Percentiles rank a stretch among this genome's conserved stretches.
These are phyloP conservation scores for Pilaira anomala DNA, from an alignment of 192 early-diverging fungal species.

Conservation along the genomic window DNA sequence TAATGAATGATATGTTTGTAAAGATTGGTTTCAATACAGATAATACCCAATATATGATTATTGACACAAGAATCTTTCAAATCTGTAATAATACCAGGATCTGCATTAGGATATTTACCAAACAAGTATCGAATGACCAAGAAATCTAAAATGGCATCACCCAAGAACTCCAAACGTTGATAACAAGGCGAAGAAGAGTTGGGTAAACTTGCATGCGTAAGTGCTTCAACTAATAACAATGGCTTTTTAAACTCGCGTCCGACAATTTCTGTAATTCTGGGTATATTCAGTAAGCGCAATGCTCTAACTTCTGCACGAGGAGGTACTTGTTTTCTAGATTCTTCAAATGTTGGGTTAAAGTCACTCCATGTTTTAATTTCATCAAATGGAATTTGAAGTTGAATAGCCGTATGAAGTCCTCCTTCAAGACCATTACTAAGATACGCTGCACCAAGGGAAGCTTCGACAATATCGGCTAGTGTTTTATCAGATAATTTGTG, in stretches of 20 bases:
- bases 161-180: slow-evolving; percentile 89
- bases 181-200: slow-evolving; percentile 64
- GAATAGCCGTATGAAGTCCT: slow-evolving; percentile 53
- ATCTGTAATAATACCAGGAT: slow-evolving; percentile 77
- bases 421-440: slow-evolving; percentile 52
- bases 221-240: slow-evolving; percentile 66
- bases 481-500: slow-evolving; percentile 78
- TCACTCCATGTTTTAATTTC: slow-evolving; percentile 50
- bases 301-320: slow-evolving; percentile 24
- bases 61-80: slow-evolving; percentile 84
- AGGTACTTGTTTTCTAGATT: slow-evolving; percentile 21
- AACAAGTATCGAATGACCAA: slow-evolving; percentile 73
- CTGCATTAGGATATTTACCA: slow-evolving; percentile 57
- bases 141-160: slow-evolving; percentile 80
- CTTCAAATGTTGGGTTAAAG: slow-evolving; percentile 35
- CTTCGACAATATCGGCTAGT: slow-evolving; percentile 83
- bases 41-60: slow-evolving; percentile 78
- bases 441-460: slow-evolving; percentile 74
- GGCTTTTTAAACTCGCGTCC: slow-evolving; percentile 72
- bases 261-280: slow-evolving; percentile 37
- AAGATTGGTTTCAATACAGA: slow-evolving; percentile 62
- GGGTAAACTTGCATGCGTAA: slow-evolving; percentile 79
- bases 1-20: slow-evolving; percentile 66
- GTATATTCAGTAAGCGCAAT: slow-evolving; percentile 21
- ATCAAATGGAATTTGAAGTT: slow-evolving; percentile 55